Evolutionary conservation across 345 rosid genomes (phyloP).

Genomic region (Moricandia moricandioides): DNA sequence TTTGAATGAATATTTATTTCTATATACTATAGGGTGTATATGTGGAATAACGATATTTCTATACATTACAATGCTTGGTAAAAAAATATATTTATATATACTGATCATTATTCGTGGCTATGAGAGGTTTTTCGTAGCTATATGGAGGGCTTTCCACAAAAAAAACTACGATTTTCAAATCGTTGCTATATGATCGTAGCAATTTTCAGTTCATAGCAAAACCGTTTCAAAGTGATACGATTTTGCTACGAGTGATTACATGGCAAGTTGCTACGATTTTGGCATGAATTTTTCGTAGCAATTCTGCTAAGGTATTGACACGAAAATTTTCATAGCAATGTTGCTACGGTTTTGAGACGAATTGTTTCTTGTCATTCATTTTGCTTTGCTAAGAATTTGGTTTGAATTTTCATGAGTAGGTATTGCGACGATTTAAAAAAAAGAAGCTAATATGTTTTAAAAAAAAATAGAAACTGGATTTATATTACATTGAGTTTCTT

Average conservation of each 20-base stretch:
- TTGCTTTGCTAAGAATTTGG: not conserved
- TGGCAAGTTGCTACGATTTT: not conserved
- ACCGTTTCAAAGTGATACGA: not conserved
- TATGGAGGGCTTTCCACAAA: not conserved
- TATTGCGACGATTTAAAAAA: not conserved
- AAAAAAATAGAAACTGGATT: not conserved
- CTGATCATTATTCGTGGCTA: not conserved
- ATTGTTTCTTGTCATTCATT: too few species aligned
- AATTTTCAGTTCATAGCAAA: not conserved
- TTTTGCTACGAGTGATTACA: not conserved
- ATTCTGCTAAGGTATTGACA: too few species aligned
- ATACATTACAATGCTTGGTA: too few species aligned
- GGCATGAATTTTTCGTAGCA: too few species aligned
- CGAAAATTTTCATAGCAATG: not conserved
- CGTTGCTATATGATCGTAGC: not conserved
- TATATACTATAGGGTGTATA: not conserved
- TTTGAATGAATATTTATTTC: not conserved
- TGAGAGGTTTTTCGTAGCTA: not conserved
- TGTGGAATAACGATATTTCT: not conserved
- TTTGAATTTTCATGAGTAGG: not conserved
- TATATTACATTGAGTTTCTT: not conserved
- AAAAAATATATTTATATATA: too few species aligned
- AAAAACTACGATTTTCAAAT: not conserved
- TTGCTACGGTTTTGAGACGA: not conserved
- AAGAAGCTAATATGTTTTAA: not conserved